phyloP scores from a whole-genome alignment of 164 flowering plant species.

The Litsea cubeba region DNA sequence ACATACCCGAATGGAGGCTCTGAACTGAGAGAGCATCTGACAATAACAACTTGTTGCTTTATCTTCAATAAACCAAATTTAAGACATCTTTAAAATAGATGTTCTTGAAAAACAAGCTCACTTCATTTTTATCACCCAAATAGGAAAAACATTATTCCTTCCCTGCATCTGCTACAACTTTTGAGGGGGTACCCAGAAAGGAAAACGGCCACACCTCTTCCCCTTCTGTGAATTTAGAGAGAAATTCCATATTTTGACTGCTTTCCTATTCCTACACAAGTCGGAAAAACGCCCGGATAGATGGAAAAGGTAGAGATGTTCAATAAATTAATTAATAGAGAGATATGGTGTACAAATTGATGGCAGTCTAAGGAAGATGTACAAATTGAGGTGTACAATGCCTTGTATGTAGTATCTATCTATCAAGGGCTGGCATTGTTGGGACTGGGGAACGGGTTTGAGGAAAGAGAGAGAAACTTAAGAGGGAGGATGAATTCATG shows the following conservation, averaged over 20 bases:
- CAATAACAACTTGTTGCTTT: not conserved
- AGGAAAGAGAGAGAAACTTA: not conserved
- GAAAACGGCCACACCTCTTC: not conserved
- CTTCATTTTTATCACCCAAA: not conserved
- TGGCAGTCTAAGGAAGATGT: not conserved
- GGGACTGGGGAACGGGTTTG: not conserved
- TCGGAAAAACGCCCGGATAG: too few species aligned
- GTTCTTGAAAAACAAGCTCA: not conserved
- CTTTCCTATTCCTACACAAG: not conserved
- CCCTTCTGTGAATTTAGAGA: not conserved
- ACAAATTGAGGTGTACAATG: not conserved
- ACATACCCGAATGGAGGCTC: not conserved
- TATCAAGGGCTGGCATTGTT: not conserved
- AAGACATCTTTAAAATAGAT: not conserved
- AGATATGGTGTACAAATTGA: not conserved
- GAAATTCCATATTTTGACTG: not conserved
- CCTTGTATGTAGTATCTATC: not conserved
- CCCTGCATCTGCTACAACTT: not conserved
- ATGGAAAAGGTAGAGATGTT: not conserved
- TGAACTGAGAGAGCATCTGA: too few species aligned
- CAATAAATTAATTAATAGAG: not conserved
- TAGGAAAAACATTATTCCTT: not conserved
- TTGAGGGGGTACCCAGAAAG: not conserved
- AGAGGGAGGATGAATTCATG: constrained; percentile 14
- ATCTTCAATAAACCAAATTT: not conserved